Percentiles rank a stretch among this genome's conserved stretches.
phyloP scores from a whole-genome alignment of 495 filamentous ascomycete species.

The Aspergillus baeticus region DNA sequence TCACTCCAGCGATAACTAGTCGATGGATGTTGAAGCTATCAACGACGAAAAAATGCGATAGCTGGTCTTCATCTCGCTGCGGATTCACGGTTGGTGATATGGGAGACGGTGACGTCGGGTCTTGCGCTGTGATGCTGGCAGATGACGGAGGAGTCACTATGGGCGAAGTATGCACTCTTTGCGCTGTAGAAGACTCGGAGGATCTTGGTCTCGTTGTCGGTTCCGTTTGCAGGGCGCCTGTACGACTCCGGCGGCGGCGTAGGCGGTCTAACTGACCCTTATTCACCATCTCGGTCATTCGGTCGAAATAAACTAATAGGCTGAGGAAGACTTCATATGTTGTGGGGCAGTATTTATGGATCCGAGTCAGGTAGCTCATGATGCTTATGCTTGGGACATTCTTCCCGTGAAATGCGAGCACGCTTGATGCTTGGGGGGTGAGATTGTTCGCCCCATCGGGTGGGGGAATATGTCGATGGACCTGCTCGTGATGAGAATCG shows the following conservation, averaged over 20 bases:
- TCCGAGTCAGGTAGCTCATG: slow-evolving; percentile 89
- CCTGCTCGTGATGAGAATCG: slow-evolving; percentile 83
- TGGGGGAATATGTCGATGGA: slow-evolving; percentile 69
- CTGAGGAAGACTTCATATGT: slow-evolving; percentile 98
- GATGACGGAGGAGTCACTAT: slow-evolving; percentile 41
- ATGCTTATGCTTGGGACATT: slow-evolving; percentile 98
- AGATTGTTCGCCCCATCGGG: slow-evolving; percentile 63
- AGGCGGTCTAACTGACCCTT: slow-evolving; percentile 54
- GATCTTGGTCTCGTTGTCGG: slow-evolving; percentile 14
- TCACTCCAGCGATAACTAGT: slow-evolving; percentile 94
- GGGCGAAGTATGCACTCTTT: slow-evolving; percentile 22
- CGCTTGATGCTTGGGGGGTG: slow-evolving; percentile 79
- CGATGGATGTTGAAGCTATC: slow-evolving; percentile 99
- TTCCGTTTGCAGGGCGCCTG: slow-evolving; percentile 14
- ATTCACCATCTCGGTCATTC: slow-evolving; percentile 97
- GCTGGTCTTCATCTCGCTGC: slow-evolving; percentile 53
- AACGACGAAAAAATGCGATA: slow-evolving; percentile 89
- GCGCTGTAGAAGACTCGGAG: slow-evolving; percentile 12
- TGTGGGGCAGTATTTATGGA: slow-evolving; percentile 98
- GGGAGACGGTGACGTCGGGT: slow-evolving; percentile 31
- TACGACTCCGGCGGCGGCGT: slow-evolving; percentile 29
- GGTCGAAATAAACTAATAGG: slow-evolving; percentile 94
- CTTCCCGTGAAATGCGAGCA: slow-evolving; percentile 98
- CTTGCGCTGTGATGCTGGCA: slow-evolving; percentile 32
- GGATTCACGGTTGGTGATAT: slow-evolving; percentile 36